phyloP scores from a whole-genome alignment of 1,284 basidiomycete species.

The Cryptococcus sp. region DNA sequence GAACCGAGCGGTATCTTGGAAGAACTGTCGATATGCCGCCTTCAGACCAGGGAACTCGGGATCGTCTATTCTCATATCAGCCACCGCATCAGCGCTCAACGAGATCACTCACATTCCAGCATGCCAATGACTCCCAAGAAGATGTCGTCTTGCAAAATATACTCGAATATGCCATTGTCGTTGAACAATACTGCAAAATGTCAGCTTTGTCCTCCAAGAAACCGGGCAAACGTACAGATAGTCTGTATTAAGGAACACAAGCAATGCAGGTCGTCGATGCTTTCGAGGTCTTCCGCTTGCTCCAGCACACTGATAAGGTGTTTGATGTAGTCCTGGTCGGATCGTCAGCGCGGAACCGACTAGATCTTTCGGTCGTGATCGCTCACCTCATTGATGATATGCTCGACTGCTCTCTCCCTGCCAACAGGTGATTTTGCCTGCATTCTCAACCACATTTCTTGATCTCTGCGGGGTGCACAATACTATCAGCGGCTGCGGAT shows the following conservation, averaged over 20 bases:
- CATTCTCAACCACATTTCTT: slow-evolving; percentile 46
- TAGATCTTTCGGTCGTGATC: neutral
- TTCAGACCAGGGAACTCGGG: slow-evolving; percentile 94
- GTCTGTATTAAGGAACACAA: slow-evolving; percentile 92
- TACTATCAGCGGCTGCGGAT: slow-evolving; percentile 7
- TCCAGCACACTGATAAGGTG: slow-evolving; percentile 79
- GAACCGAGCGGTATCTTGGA: slow-evolving; percentile 76
- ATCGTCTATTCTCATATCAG: slow-evolving; percentile 67
- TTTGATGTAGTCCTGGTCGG: slow-evolving; percentile 77
- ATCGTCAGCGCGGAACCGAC: neutral
- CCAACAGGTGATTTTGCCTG: slow-evolving; percentile 44
- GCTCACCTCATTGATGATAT: slow-evolving; percentile 60
- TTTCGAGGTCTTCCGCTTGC: slow-evolving; percentile 90
- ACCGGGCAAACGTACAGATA: slow-evolving; percentile 67
- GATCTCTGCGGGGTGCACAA: slow-evolving; percentile 28
- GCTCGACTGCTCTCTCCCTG: slow-evolving; percentile 74
- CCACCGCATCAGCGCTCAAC: neutral
- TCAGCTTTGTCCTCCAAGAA: slow-evolving; percentile 7
- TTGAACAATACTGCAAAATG: slow-evolving; percentile 79
- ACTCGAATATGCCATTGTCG: slow-evolving; percentile 92
- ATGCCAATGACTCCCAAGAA: slow-evolving; percentile 93
- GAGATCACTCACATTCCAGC: slow-evolving; percentile 78
- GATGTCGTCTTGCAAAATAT: slow-evolving; percentile 88
- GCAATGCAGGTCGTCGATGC: slow-evolving; percentile 81
- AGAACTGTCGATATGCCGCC: slow-evolving; percentile 93